Conservation (phyloP, 495 filamentous ascomycete genomes). For the Penicillium alfredii region DNA sequence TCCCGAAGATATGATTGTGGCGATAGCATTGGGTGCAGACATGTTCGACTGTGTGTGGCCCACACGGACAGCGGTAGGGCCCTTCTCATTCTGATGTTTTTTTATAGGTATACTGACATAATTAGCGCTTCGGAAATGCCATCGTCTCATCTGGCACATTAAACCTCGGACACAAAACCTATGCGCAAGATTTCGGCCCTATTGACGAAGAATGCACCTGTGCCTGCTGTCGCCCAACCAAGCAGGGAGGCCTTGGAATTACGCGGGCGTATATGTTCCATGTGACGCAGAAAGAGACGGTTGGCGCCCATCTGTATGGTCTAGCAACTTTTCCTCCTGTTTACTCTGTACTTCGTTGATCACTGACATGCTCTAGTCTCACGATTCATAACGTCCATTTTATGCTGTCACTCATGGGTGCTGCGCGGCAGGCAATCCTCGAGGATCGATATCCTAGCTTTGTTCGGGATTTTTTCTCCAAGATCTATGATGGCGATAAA, state of each 20-base stretch:
- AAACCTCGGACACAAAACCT: constrained; percentile 73
- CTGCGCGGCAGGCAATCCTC: constrained; percentile 69
- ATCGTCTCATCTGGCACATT: constrained; percentile 74
- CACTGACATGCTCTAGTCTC: constrained; percentile 44
- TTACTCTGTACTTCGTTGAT: constrained; percentile 2
- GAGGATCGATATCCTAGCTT: constrained; percentile 78
- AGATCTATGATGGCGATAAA: constrained; percentile 62
- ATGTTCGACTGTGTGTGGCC: constrained; percentile 99
- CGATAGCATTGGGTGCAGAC: constrained; percentile 86
- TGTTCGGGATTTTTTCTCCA: constrained; percentile 66
- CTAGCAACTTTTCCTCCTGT: neutral
- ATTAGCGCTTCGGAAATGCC: constrained; percentile 79
- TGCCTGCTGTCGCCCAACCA: constrained; percentile 61
- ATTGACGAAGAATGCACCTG: constrained; percentile 80
- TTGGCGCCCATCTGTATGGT: constrained; percentile 80
- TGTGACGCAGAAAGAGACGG: constrained; percentile 88
- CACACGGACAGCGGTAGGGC: constrained; percentile 73
- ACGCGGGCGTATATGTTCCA: constrained; percentile 90
- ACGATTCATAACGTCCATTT: constrained; percentile 95
- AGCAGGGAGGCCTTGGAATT: constrained; percentile 71
- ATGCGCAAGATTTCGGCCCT: constrained; percentile 71
- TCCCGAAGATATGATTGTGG: constrained; percentile 90
- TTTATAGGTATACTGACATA: constrained; percentile 1
- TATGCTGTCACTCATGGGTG: constrained; percentile 73
- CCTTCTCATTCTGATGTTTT: neutral